Percentiles rank a stretch among this genome's conserved stretches.
These are phyloP conservation scores for Pugionium dolabratum DNA, from an alignment of 345 rosid genomes.

Conservation along the genomic window DNA sequence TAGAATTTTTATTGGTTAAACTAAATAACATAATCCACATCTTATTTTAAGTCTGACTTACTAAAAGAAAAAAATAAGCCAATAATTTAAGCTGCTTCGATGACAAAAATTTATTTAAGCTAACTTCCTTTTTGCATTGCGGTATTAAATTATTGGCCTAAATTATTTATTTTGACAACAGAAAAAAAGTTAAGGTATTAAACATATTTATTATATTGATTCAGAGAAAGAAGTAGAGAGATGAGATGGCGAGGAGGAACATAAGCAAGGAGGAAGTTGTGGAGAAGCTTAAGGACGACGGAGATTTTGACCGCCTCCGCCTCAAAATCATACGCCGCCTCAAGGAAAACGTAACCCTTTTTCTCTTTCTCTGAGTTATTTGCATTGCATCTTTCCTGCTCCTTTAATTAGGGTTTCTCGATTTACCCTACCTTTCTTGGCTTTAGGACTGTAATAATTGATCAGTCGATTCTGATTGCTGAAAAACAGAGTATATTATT, in stretches of 20 bases:
- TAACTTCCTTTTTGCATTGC: too few species aligned
- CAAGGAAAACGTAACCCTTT: slow-evolving; percentile 58
- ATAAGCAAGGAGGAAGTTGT: slow-evolving; percentile 71
- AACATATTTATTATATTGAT: too few species aligned
- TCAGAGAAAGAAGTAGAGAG: neutral
- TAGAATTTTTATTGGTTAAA: too few species aligned
- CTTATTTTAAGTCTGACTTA: too few species aligned
- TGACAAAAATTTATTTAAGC: too few species aligned
- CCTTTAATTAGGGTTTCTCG: slow-evolving; percentile 26
- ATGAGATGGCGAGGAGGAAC: slow-evolving; percentile 26
- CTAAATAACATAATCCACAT: too few species aligned
- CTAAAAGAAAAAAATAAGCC: too few species aligned
- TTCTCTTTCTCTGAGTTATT: neutral
- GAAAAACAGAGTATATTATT: neutral
- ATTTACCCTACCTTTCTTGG: slow-evolving; percentile 7
- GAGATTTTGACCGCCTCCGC: slow-evolving; percentile 85
- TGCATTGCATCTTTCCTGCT: neutral
- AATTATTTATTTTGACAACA: too few species aligned
- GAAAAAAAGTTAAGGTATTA: too few species aligned
- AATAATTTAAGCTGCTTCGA: too few species aligned
- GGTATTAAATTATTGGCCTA: too few species aligned
- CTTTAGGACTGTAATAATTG: neutral
- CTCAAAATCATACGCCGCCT: slow-evolving; percentile 83
- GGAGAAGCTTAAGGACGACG: slow-evolving; percentile 79
- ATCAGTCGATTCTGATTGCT: neutral